Evolutionary conservation across 495 filamentous ascomycete species (phyloP).

Genomic region (Rhypophila decipiens): DNA sequence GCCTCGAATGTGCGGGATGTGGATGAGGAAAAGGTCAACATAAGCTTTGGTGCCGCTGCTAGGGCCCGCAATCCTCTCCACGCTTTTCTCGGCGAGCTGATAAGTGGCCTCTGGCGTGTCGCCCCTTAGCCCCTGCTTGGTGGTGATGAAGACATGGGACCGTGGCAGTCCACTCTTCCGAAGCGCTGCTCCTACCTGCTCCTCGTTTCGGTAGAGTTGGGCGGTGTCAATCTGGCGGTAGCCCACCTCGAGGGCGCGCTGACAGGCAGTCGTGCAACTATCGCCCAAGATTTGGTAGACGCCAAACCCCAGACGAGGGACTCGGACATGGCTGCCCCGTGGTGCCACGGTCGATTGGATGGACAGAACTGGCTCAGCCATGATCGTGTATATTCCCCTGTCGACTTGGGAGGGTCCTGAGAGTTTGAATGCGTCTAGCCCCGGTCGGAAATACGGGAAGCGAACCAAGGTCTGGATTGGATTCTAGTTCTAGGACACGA

Average conservation of each 20-base stretch:
- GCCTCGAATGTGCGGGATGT: constrained; percentile 36
- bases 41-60: not conserved
- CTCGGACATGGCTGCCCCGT: not conserved
- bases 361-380: too few relatives aligned
- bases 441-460: too few relatives aligned
- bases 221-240: constrained; percentile 75
- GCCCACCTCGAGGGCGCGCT: constrained; percentile 35
- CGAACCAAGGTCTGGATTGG: too few relatives aligned
- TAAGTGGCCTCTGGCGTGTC: constrained; percentile 1
- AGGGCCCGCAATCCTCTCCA: not conserved
- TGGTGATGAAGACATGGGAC: constrained; percentile 62
- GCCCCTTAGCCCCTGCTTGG: constrained; percentile 38
- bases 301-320: constrained; percentile 8
- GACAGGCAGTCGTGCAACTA: not conserved
- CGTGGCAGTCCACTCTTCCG: constrained; percentile 51
- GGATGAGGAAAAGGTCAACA: constrained; percentile 30
- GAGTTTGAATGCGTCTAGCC: too few relatives aligned
- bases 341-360: too few relatives aligned
- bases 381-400: too few relatives aligned
- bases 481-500: too few relatives aligned
- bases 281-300: not conserved
- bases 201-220: constrained; percentile 61
- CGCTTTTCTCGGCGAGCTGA: not conserved
- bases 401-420: too few relatives aligned
- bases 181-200: constrained; percentile 54